A percentile compares a stretch with the other conserved stretches of the same genome.
Evolutionary conservation across 495 filamentous ascomycete species (phyloP).

Genomic region (Aspergillus incahuasiensis): DNA sequence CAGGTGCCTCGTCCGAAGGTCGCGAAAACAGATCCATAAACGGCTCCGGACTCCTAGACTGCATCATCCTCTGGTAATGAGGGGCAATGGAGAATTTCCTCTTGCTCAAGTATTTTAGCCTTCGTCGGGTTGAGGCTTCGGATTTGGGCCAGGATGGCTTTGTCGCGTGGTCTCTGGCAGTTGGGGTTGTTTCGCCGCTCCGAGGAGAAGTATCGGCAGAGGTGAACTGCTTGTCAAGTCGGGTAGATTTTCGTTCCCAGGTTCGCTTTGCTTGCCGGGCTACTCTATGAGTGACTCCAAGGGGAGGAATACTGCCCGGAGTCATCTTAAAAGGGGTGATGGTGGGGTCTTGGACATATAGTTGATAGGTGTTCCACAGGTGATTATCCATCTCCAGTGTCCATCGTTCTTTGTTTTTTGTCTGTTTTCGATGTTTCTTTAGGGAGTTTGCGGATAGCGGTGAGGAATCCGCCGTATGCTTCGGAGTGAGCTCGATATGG

Average conservation of each 20-base stretch:
- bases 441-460: conserved; percentile 24
- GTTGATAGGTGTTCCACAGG: conserved; percentile 83
- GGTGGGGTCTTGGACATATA: conserved; percentile 86
- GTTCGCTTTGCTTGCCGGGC: conserved; percentile 77
- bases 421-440: conserved; percentile 17
- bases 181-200: conserved; percentile 66
- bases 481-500: conserved; percentile 35
- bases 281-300: conserved; percentile 86
- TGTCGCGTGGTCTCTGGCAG: conserved; percentile 20
- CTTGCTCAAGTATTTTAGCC: conserved; percentile 80
- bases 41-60: conserved; percentile 70
- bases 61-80: conserved; percentile 65
- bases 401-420: conserved; percentile 51
- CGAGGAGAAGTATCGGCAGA: conserved; percentile 22
- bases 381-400: conserved; percentile 88
- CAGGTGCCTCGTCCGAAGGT: conserved; percentile 28
- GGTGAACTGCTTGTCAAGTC: conserved; percentile 28
- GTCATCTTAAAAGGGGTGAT: conserved; percentile 91
- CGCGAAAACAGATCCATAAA: conserved; percentile 52
- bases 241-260: conserved; percentile 53
- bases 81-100: conserved; percentile 63
- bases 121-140: conserved; percentile 69
- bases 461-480: conserved; percentile 33
- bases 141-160: conserved; percentile 71
- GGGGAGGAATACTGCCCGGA: conserved; percentile 78